Evolutionary conservation across 306 rosid species (phyloP).

Genomic region (Delonix regia): DNA sequence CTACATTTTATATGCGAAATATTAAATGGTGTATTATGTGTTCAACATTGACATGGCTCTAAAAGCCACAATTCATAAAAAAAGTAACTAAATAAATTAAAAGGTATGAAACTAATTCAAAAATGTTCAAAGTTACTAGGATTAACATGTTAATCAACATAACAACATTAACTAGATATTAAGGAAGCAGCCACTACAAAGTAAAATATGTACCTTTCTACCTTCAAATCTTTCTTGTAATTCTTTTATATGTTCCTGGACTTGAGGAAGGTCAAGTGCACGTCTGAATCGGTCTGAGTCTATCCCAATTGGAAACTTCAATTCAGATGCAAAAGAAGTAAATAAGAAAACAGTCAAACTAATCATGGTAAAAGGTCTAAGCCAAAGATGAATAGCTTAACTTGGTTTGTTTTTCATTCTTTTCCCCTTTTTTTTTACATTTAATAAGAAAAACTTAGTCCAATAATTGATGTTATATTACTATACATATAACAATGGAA

Average conservation of each 20-base stretch:
- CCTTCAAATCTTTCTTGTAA: constrained; percentile 81
- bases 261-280: constrained; percentile 62
- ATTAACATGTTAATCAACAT: neutral
- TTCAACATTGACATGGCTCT: constrained; percentile 24
- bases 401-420: neutral
- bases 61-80: constrained; percentile 12
- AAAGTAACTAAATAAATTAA: neutral
- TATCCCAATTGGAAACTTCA: constrained; percentile 92
- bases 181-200: neutral
- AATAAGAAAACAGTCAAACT: constrained; percentile 35
- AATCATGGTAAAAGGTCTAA: neutral
- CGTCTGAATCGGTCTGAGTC: constrained; percentile 77
- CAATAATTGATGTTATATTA: neutral
- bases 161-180: constrained; percentile 3
- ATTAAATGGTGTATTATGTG: constrained; percentile 8
- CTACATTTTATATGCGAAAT: neutral
- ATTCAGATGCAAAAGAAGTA: constrained; percentile 38
- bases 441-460: neutral
- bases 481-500: neutral
- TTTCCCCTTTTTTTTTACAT: neutral
- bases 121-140: constrained; percentile 17
- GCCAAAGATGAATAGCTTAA: constrained; percentile 16
- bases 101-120: neutral
- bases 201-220: constrained; percentile 63
- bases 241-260: constrained; percentile 65